Conservation (phyloP, 169 alveolate genomes). For the Cryptosporidium xiaoi region DNA sequence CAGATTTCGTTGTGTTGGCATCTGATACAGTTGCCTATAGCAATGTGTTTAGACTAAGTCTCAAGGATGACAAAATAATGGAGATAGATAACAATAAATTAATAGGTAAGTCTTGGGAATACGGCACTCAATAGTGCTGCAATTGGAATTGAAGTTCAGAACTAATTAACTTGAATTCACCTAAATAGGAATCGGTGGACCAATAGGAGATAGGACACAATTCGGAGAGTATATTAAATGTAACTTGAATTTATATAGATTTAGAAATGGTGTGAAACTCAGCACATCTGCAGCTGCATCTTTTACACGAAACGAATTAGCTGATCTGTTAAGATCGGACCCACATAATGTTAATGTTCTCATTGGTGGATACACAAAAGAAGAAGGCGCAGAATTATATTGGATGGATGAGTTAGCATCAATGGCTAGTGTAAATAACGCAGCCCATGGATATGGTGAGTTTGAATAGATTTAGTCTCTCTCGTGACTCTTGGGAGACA, state of each 20-base stretch:
- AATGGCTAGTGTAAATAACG: constrained; percentile 85
- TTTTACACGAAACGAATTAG: constrained; percentile 86
- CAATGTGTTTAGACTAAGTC: constrained; percentile 80
- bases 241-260: constrained; percentile 83
- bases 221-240: constrained; percentile 85
- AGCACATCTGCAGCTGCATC: constrained; percentile 86
- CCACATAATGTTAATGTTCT: constrained; percentile 88
- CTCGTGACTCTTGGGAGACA: constrained; percentile 84
- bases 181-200: constrained; percentile 84
- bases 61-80: constrained; percentile 80
- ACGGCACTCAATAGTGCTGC: neutral
- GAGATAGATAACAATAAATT: constrained; percentile 83
- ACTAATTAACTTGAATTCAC: neutral
- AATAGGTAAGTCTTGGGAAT: constrained; percentile 63
- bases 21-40: constrained; percentile 83
- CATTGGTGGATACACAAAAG: constrained; percentile 87
- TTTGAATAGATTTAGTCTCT: constrained; percentile 79
- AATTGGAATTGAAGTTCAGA: neutral
- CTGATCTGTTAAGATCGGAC: constrained; percentile 86
- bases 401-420: constrained; percentile 93
- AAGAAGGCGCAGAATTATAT: constrained; percentile 89
- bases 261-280: constrained; percentile 82
- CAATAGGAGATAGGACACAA: constrained; percentile 87
- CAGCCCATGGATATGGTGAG: constrained; percentile 93
- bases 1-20: constrained; percentile 84